Evolutionary conservation across 2,329 filamentous ascomycete genomes (phyloP).

Genomic region (Didymella keratinophila): DNA sequence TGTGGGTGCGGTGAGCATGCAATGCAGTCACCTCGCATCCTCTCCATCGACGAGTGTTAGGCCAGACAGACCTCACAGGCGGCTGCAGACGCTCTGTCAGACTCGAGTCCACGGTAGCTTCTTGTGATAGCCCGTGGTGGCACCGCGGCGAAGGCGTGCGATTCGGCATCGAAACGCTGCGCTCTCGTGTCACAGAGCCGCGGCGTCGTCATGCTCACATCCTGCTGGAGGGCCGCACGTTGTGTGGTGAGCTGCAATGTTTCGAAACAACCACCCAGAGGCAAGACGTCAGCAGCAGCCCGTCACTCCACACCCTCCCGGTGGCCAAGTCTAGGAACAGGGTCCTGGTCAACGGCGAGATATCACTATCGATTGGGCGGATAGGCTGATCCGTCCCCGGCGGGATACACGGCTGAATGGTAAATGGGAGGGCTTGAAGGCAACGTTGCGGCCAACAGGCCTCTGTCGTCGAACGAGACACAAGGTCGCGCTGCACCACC

Average conservation of each 20-base stretch:
- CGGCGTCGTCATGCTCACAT: constrained; percentile 36
- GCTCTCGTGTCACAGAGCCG: constrained; percentile 35
- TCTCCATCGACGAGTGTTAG: constrained; percentile 13
- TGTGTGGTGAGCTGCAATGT: constrained; percentile 40
- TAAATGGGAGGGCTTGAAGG: constrained; percentile 30
- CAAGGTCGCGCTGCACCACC: constrained; percentile 26
- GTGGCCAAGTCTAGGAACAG: constrained; percentile 38
- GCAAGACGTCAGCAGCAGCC: constrained; percentile 38
- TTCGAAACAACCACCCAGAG: constrained; percentile 46
- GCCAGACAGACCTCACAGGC: constrained; percentile 24
- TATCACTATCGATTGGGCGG: constrained; percentile 53
- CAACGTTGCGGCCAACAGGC: constrained; percentile 23
- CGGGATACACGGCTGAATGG: constrained; percentile 34
- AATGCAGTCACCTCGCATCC: constrained; percentile 28
- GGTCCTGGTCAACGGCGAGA: constrained; percentile 40
- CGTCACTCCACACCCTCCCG: constrained; percentile 27
- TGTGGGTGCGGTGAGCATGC: constrained; percentile 18
- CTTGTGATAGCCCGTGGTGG: constrained; percentile 35
- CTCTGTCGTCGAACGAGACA: constrained; percentile 39
- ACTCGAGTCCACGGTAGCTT: constrained; percentile 24
- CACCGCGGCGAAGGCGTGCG: constrained; percentile 36
- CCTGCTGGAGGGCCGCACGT: constrained; percentile 26
- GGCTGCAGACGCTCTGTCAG: constrained; percentile 26
- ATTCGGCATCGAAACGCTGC: constrained; percentile 33
- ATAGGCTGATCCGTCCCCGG: constrained; percentile 42